Base-by-base conservation (phyloP, 2,329 filamentous ascomycete species). In the Amylocarpus encephaloides region DNA sequence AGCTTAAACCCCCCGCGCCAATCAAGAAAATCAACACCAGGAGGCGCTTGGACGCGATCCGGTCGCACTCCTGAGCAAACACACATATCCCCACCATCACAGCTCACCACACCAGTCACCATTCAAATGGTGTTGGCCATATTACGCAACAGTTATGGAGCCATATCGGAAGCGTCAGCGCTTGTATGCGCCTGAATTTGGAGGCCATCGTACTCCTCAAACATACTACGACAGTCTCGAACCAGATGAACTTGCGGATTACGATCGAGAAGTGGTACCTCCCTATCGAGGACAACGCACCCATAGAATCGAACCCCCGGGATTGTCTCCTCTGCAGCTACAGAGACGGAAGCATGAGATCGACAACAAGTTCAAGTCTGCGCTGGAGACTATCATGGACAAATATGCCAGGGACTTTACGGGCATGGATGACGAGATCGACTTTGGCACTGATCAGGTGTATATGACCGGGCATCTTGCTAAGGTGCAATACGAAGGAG, bases 401-500 rank as follows among this genome's bases (percentile, higher is more conserved):
- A 96, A 95, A 67, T 96, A 95, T 66, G 83, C 78, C 47, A 83
- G 77, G 56, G 86, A 96, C 65, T 95, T 95, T 62, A 82, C 82
- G 1, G 86, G 83, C 4, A 76, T 92, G 45, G 90, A 85, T 48
- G 92, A 97, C 67, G 90, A 95, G 70, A 90, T 97, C 61, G 88
- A 97, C 67, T 73, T 95, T 50, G 73, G 75, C 44, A 92, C 87
- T 0, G 90, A 88, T 48, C 75, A 87, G 51, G 82, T 97, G 42
- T 76, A 95, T n/a, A 83, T 96, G 49, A 79, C 97, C 67, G 92
- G 93, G 0, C 93, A 97, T 70, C 67, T 96, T 46, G 66, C 78
- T 45, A 67, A 79, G 62, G 81, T 88, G 76, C 62, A 71, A 64
- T 67, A 79, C 68, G 75, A 84, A 64, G 69, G 77, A 57, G 72